Base-by-base conservation (phyloP, 2,329 filamentous ascomycete genomes). In the Neonectria neomacrospora region DNA sequence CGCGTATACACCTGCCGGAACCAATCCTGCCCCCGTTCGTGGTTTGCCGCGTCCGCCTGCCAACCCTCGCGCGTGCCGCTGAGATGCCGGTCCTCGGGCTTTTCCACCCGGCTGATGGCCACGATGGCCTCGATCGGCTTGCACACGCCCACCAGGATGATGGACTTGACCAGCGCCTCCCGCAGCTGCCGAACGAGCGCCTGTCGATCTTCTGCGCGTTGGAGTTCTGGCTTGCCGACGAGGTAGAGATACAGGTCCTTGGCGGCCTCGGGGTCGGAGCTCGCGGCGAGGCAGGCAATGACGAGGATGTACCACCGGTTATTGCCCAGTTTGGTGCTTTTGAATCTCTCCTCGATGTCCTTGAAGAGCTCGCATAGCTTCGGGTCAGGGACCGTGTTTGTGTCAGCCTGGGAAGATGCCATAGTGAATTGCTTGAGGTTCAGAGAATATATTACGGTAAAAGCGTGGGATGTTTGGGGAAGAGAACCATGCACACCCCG, bases 111-210 rank as follows among this genome's bases (percentile, higher is more conserved):
- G 60, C 76, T 79, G 56, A 89, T 88, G n/a, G 82, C 79, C 8
- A 88, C 78, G 45, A 89, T 83, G 1, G 86, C 83, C 68, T 89
- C 87, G 5, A 90, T 75, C 8, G 87, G 86, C 70, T 88, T 90
- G 74, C 86, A 88, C 0, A 90, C 86, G 1, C 88, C 88, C 16
- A 88, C 81, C 2, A 90, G 78, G 12, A 80, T 78, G 11, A 87
- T 80, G n/a, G 81, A 76, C 75, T 90, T 90, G 61, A 91, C 74
- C 12, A 90, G 77, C 0, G 82, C 82, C 74, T 90, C 88, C 45
- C 88, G 82, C 2, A 88, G 69, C 3, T 85, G 77, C 2, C 82
- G 80, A 58, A 87, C 77, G 8, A 88, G 77, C 0, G 72, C 73
- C 68, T 86, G 76, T 11, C 86, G 80, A 14, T 81, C 74, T 1